These are phyloP conservation scores for Neurospora sp. DNA, from an alignment of 495 filamentous ascomycete genomes.

Conservation along the genomic window DNA sequence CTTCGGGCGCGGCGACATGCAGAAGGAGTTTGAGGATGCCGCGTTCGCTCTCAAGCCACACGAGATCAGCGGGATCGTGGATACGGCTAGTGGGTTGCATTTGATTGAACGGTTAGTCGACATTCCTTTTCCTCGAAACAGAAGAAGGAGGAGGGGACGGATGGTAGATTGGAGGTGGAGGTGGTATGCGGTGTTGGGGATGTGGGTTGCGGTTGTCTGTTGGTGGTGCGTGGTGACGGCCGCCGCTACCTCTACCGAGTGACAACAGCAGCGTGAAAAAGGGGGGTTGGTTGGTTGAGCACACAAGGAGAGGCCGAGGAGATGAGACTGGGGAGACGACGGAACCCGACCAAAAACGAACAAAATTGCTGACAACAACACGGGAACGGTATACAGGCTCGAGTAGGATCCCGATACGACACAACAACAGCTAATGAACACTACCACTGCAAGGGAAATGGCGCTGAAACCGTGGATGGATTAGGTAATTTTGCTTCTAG, in stretches of 20 bases:
- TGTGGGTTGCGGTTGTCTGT: not conserved
- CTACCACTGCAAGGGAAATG: not conserved
- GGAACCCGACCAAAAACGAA: not conserved
- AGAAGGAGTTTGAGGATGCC: constrained; percentile 96
- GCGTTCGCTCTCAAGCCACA: constrained; percentile 78
- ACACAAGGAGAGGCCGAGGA: too few relatives aligned
- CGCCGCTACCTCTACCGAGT: too few relatives aligned
- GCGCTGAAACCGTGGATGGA: not conserved
- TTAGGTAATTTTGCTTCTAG: not conserved
- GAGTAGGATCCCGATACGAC: not conserved
- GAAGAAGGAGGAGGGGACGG: not conserved
- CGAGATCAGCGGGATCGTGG: constrained; percentile 73
- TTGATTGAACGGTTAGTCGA: constrained; percentile 77
- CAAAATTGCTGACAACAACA: not conserved
- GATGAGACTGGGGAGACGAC: too few relatives aligned
- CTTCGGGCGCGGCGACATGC: constrained; percentile 91
- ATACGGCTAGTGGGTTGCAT: constrained; percentile 91
- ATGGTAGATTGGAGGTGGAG: not conserved
- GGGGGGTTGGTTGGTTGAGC: too few relatives aligned
- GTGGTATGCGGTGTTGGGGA: not conserved
- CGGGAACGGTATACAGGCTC: not conserved
- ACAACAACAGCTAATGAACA: not conserved
- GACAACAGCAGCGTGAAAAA: too few relatives aligned
- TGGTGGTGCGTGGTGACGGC: not conserved
- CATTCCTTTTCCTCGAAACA: not conserved